Conservation (phyloP, 257 asterid genomes). For the Verbena officinalis region DNA sequence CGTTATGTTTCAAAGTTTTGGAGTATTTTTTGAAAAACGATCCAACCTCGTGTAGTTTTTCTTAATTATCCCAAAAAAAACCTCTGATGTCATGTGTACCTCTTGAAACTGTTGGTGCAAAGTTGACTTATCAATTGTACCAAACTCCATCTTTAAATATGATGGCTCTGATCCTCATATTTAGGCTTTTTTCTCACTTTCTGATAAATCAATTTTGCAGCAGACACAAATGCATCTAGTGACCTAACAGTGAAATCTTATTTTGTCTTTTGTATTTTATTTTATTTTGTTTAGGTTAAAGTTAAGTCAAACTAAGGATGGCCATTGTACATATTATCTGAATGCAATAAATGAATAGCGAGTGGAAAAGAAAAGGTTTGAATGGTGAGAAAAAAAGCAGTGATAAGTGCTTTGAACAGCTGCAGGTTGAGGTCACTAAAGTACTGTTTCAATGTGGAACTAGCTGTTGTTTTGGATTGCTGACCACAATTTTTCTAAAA, state of each 20-base stretch:
- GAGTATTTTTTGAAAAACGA: too few species aligned
- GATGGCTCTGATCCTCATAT: slow-evolving; percentile 22
- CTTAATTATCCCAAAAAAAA: too few species aligned
- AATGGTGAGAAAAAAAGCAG: background rate
- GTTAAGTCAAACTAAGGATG: too few species aligned
- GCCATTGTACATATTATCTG: too few species aligned
- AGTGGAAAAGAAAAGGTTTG: background rate
- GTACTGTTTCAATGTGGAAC: slow-evolving; percentile 14
- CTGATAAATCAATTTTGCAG: slow-evolving; percentile 22
- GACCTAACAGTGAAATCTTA: slow-evolving; percentile 42
- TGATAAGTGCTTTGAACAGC: background rate
- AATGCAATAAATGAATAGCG: background rate
- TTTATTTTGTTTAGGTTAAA: slow-evolving; percentile 7
- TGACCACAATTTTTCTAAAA: background rate
- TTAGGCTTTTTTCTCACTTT: slow-evolving; percentile 31
- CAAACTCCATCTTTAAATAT: slow-evolving; percentile 20
- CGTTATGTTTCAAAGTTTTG: too few species aligned
- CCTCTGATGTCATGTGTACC: too few species aligned
- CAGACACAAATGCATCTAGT: slow-evolving; percentile 37
- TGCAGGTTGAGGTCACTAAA: slow-evolving; percentile 16
- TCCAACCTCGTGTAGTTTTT: too few species aligned
- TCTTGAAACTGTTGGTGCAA: background rate
- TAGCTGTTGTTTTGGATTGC: background rate
- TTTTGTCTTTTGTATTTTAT: slow-evolving; percentile 13
- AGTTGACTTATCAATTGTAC: slow-evolving; percentile 39